Base-by-base conservation (phyloP, 352 stramenopile genomes). In the Globisporangium irregulare region DNA sequence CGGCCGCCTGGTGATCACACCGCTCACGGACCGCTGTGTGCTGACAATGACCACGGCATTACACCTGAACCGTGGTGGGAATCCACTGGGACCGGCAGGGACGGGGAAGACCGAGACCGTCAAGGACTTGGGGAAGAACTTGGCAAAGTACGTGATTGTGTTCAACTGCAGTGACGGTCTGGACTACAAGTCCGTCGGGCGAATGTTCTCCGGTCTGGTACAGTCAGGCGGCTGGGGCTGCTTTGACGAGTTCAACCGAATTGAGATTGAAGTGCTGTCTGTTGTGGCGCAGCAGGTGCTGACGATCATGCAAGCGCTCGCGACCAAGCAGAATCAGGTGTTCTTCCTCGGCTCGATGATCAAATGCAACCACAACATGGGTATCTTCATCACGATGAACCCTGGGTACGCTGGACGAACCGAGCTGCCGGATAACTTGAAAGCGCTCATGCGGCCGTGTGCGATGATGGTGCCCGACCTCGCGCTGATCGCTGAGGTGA, bases 241-340 rank as follows among this genome's bases (percentile, higher is more conserved):
- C 68, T 98, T 98, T 55, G 94, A 98, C 75, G 94, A 98, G 70
- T 98, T 98, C 71, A 98, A 98, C 66, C 90, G 94, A n/a, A 98
- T 98, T 62, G 94, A 98, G 70, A 97, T 98, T 36, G 94, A 98
- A 67, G 94, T 98, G 55, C 71, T 98, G 4, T 98, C 92, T 7
- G 94, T 98, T 25, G 92, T 98, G 3, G 94, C 94, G 22, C 93
- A 97, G 58, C 91, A 97, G 61, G 89, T 97, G 48, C 64, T 97
- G 43, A 96, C 87, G 6, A 97, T 97, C 69, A 92, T 96, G 81
- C 86, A 96, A 62, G 91, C 91, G 22, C 76, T 96, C 5, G 89
- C 86, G 36, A 74, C 83, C 55, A 90, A 92, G 55, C 80, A 92
- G 64, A 77, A 75, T 0, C 78, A 88, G 22, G 65, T 97, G 38